phyloP scores from a whole-genome alignment of 2,329 filamentous ascomycete species.

The Basipetospora chlamydospora region DNA sequence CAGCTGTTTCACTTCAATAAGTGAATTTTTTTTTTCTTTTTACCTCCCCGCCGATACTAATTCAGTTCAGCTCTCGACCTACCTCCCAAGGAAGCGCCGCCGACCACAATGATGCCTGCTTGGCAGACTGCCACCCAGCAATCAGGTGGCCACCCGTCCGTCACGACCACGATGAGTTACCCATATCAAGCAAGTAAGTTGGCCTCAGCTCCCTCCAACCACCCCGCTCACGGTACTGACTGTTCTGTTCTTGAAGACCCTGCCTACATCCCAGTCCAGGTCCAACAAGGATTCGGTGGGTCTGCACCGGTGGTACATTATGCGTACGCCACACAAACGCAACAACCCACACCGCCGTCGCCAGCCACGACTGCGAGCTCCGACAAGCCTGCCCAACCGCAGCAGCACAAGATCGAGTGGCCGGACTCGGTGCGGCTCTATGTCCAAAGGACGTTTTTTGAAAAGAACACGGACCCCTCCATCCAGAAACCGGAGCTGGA shows the following conservation, averaged over 20 bases:
- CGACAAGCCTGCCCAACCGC: conserved; percentile 11
- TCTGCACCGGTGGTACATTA: conserved; percentile 12
- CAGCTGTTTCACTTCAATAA: neutral
- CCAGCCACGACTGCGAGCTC: conserved; percentile 10
- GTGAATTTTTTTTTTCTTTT: neutral
- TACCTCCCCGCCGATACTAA: conserved; percentile 3
- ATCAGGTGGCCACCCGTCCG: conserved; percentile 24
- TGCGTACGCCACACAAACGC: conserved; percentile 14
- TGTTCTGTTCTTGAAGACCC: conserved; percentile 21
- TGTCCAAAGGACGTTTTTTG: conserved; percentile 77
- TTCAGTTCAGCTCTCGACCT: no score
- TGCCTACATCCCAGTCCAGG: conserved; percentile 47
- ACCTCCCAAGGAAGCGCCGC: neutral
- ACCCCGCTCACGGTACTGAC: neutral
- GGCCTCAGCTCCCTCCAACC: conserved; percentile 1
- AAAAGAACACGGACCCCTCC: conserved; percentile 49
- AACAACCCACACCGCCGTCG: conserved; percentile 15
- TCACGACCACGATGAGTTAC: conserved; percentile 16
- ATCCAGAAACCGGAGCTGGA: conserved; percentile 62
- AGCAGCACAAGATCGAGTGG: conserved; percentile 57
- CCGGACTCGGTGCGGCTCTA: conserved; percentile 71
- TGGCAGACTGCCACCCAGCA: conserved; percentile 21
- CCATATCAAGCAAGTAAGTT: conserved; percentile 24
- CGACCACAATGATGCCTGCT: conserved; percentile 19
- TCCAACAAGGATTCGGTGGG: conserved; percentile 42